These are phyloP conservation scores for Monosporozyma aerobia DNA, from an alignment of 805 yeast genomes.

Conservation along the genomic window DNA sequence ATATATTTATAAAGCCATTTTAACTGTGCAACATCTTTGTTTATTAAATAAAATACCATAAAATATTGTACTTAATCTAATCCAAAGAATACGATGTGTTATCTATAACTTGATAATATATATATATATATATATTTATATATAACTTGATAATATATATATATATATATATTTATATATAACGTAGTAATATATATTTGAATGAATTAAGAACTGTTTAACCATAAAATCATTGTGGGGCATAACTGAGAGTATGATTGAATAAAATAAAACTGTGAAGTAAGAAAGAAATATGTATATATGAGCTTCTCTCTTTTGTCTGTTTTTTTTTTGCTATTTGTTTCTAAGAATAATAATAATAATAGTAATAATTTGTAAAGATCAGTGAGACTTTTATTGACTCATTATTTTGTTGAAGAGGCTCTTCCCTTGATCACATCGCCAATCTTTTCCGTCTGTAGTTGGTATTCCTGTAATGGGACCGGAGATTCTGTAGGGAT, in stretches of 20 bases:
- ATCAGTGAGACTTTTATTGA: neutral
- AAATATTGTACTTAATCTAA: neutral
- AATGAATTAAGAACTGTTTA: neutral
- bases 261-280: neutral
- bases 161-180: neutral
- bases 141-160: neutral
- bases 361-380: neutral
- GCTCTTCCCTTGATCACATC: constrained; percentile 17
- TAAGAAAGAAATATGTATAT: neutral
- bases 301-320: neutral
- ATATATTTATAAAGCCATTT: neutral
- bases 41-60: neutral
- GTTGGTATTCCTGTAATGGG: constrained; percentile 2
- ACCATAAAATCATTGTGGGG: neutral
- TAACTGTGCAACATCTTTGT: neutral
- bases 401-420: constrained; percentile 4
- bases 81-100: neutral
- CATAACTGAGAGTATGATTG: neutral
- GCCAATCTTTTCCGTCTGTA: constrained; percentile 20
- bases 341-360: neutral
- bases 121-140: too few relatives aligned
- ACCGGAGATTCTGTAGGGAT: neutral
- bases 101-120: neutral
- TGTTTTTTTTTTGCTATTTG: neutral
- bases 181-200: neutral